A percentile compares a stretch with the other conserved stretches of the same genome.
Conservation (phyloP, 495 filamentous ascomycete genomes). For the Hypoxylon trugodes region DNA sequence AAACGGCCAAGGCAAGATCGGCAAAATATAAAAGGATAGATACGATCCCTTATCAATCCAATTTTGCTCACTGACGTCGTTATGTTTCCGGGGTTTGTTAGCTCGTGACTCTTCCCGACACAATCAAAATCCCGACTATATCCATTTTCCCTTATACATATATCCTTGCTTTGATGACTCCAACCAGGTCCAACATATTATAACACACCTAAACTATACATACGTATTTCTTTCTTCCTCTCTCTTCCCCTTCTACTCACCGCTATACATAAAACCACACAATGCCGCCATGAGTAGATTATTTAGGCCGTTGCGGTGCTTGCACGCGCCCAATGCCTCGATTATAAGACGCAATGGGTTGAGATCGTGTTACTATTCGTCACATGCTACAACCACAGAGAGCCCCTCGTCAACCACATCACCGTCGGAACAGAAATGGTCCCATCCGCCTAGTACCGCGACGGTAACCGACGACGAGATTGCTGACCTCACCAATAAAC, state of each 20-base stretch:
- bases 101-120: constrained; percentile 30
- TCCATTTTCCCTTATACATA: constrained; percentile 5
- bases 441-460: constrained; percentile 49
- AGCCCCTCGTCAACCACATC: constrained; percentile 33
- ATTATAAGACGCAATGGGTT: constrained; percentile 24
- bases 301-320: constrained; percentile 50
- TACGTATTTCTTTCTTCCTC: no score
- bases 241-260: constrained; percentile 9
- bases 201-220: no score
- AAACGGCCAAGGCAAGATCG: constrained; percentile 11
- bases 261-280: constrained; percentile 36
- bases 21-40: constrained; percentile 1
- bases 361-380: constrained; percentile 31
- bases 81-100: constrained; percentile 23
- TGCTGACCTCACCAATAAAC: constrained; percentile 76
- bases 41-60: constrained; percentile 14
- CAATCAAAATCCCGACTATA: constrained; percentile 1
- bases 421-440: constrained; percentile 46
- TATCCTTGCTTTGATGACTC: constrained; percentile 21
- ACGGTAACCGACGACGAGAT: constrained; percentile 71
- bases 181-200: constrained; percentile 18
- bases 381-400: constrained; percentile 23
- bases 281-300: constrained; percentile 58
- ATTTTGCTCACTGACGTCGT: constrained; percentile 33
- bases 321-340: constrained; percentile 43